Base-by-base conservation (phyloP, 768 basidiomycete genomes). In the Rhodotorula toruloides region DNA sequence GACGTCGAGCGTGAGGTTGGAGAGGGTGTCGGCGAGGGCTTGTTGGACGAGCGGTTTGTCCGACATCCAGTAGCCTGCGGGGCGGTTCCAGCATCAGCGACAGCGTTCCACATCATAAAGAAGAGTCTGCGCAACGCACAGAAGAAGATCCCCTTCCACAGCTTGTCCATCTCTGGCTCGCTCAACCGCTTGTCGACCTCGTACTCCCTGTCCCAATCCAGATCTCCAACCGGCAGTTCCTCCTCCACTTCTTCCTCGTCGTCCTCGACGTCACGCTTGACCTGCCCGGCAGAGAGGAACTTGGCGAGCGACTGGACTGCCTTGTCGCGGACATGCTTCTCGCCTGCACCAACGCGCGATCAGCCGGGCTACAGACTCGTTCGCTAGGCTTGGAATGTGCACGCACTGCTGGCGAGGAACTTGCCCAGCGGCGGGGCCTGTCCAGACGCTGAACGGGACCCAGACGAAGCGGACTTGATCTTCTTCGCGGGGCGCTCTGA, bases 91-190 rank as follows among this genome's bases (percentile, higher is more conserved):
- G 17, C 6, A 27, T 53, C n/a, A 54, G 50, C 42, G n/a, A n/a
- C n/a, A n/a, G n/a, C n/a, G n/a, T 48, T 8, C 25, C 5, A 0
- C 13, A 3, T 16, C 7, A 39, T 0, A 22, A 21, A 16, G 39
- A 25, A 25, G 58, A 43, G n/a, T 7, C 4, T 50, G 50, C 27
- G 13, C 40, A 10, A 78, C 85, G 70, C 68, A 91, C 93, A 96
- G 78, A 94, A 99, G 77, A 94, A 99, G 56, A 98, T 84, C 1
- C 93, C 94, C 77, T 99, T 97, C 94, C 94, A 98, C 37, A 98
- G 77, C 78, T 92, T 94, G 67, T 84, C 83, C 86, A 96, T 87
- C 74, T 97, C 92, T 36, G 80, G 64, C 62, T 87, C 84, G 22
- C 87, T 79, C 37, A 94, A 78, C 25, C 68, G 44, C 31, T 77